Percentiles rank a stretch among this genome's conserved stretches.
phyloP scores from a whole-genome alignment of 2,329 filamentous ascomycete species.

The Juglanconis oblonga region DNA sequence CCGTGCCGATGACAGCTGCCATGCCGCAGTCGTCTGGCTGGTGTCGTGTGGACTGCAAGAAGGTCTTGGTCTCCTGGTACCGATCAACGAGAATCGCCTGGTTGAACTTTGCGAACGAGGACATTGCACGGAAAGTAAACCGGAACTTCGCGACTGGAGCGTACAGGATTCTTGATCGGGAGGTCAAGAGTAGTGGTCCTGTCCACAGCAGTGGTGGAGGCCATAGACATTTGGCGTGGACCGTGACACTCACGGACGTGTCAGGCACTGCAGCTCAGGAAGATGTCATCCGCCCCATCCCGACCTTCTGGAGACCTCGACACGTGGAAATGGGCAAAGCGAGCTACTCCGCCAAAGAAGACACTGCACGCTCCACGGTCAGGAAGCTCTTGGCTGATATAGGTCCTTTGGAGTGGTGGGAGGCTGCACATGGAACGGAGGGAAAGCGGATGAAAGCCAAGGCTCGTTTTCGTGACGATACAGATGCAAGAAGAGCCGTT shows the following conservation, averaged over 20 bases:
- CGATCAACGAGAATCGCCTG: constrained; percentile 26
- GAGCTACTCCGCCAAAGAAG: constrained; percentile 20
- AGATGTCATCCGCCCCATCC: constrained; percentile 22
- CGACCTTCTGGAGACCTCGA: constrained; percentile 16
- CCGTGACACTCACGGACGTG: constrained; percentile 25
- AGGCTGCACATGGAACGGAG: constrained; percentile 18
- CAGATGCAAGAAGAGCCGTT: constrained; percentile 33
- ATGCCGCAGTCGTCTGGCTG: too few relatives aligned
- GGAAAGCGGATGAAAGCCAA: constrained; percentile 37
- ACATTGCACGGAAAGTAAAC: constrained; percentile 21
- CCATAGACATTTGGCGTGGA: constrained; percentile 20
- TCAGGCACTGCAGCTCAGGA: constrained; percentile 15
- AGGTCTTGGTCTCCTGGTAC: constrained; percentile 12
- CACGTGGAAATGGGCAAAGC: constrained; percentile 21
- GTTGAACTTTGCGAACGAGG: constrained; percentile 27
- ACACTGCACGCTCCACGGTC: constrained; percentile 12
- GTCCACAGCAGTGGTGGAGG: neutral
- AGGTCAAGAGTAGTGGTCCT: constrained; percentile 16
- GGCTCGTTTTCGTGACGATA: constrained; percentile 36
- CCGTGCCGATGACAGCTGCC: too few relatives aligned
- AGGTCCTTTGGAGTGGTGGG: constrained; percentile 35
- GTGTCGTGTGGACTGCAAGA: too few relatives aligned
- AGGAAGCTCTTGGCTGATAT: too few relatives aligned
- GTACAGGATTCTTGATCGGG: constrained; percentile 23
- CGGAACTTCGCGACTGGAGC: constrained; percentile 21